Percentiles rank a stretch among this genome's conserved stretches.
Conservation (phyloP, 2,329 filamentous ascomycete genomes). For the Ophiosphaerella korrae region DNA sequence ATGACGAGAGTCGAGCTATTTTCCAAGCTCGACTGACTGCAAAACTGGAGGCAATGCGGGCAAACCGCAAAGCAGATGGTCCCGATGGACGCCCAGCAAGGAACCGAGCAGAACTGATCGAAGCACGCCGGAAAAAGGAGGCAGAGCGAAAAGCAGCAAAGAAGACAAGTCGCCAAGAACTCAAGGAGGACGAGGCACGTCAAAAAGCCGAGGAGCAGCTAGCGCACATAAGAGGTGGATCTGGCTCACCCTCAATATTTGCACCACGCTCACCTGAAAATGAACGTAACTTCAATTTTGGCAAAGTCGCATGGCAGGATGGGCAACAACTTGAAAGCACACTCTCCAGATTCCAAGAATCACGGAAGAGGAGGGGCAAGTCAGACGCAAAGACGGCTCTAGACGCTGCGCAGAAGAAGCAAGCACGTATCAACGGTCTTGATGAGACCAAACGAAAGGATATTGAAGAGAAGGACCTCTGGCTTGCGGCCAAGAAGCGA, state of each 20-base stretch:
- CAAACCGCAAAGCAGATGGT: slow-evolving; percentile 84
- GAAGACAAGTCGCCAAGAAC: slow-evolving; percentile 78
- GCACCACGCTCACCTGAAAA: slow-evolving; percentile 54
- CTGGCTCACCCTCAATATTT: slow-evolving; percentile 60
- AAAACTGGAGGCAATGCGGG: slow-evolving; percentile 82
- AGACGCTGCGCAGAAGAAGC: slow-evolving; percentile 84
- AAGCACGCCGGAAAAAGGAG: slow-evolving; percentile 84
- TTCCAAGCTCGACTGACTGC: slow-evolving; percentile 80
- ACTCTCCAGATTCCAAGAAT: slow-evolving; percentile 65
- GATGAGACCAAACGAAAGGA: slow-evolving; percentile 82
- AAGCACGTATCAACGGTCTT: slow-evolving; percentile 75
- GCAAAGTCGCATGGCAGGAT: slow-evolving; percentile 87
- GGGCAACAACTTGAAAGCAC: slow-evolving; percentile 79
- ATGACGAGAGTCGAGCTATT: slow-evolving; percentile 66
- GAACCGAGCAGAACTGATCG: slow-evolving; percentile 89
- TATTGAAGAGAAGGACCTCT: slow-evolving; percentile 90
- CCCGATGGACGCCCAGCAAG: slow-evolving; percentile 80
- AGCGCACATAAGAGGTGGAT: slow-evolving; percentile 63
- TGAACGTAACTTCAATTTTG: slow-evolving; percentile 81
- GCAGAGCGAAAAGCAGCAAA: slow-evolving; percentile 85
- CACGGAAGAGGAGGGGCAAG: slow-evolving; percentile 78
- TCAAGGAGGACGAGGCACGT: slow-evolving; percentile 78
- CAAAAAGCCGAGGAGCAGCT: slow-evolving; percentile 61
- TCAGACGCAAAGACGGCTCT: slow-evolving; percentile 85
- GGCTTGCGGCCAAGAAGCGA: slow-evolving; percentile 87